Conservation (phyloP, 495 filamentous ascomycete species). For the Xeromyces bisporus region DNA sequence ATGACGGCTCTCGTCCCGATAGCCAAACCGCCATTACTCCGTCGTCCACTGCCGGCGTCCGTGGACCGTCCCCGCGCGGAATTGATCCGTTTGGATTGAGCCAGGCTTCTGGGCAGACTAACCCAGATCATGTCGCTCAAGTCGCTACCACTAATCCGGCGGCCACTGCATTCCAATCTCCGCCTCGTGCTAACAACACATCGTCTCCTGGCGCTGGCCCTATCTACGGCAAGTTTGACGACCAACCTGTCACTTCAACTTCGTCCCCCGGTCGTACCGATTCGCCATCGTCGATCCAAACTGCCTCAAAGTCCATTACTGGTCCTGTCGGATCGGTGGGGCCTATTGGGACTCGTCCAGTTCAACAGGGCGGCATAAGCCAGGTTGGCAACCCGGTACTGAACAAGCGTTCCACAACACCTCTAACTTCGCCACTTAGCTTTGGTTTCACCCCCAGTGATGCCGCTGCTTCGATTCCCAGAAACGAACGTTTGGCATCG, state of each 20-base stretch:
- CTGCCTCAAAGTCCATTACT: conserved; percentile 29
- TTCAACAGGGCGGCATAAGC: conserved; percentile 26
- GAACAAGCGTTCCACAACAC: conserved; percentile 78
- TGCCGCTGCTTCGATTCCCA: conserved; percentile 16
- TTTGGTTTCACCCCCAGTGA: conserved; percentile 54
- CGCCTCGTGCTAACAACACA: conserved; percentile 73
- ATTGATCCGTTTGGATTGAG: conserved; percentile 45
- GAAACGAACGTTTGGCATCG: conserved; percentile 43
- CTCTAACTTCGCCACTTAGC: conserved; percentile 67
- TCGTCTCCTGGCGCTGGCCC: conserved; percentile 54
- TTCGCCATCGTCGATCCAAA: conserved; percentile 58
- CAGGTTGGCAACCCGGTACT: conserved; percentile 45
- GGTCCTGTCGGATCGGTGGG: conserved; percentile 53
- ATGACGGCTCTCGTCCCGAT: conserved; percentile 45
- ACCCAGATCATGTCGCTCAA: conserved; percentile 24
- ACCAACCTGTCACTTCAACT: conserved; percentile 72
- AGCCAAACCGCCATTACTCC: conserved; percentile 41
- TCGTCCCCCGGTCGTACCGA: conserved; percentile 81
- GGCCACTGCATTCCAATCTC: conserved; percentile 36
- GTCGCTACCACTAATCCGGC: conserved; percentile 13
- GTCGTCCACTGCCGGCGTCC: conserved; percentile 31
- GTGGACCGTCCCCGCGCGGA: conserved; percentile 41
- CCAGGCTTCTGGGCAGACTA: conserved; percentile 20
- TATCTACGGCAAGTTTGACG: conserved; percentile 43
- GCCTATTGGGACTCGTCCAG: conserved; percentile 83